Conservation (phyloP, 345 rosid species). For the Moricandia arvensis region DNA sequence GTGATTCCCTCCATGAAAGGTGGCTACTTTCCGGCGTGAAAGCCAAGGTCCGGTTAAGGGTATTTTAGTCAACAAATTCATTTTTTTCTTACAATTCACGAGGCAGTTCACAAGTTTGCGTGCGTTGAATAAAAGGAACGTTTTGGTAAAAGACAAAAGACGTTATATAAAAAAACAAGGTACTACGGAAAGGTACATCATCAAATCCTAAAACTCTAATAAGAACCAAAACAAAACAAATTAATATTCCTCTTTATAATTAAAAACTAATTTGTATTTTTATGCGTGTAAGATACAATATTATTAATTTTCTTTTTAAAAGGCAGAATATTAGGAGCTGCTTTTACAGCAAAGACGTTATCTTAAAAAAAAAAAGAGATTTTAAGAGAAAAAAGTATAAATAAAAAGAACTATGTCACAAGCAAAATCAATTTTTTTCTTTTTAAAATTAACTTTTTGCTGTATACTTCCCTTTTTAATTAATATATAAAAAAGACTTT, state of each 20-base stretch:
- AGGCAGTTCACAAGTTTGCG: constrained; percentile 13
- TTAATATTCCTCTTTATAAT: constrained; percentile 1
- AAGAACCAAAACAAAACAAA: background rate
- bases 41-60: constrained; percentile 35
- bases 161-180: background rate
- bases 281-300: constrained; percentile 15
- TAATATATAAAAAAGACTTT: constrained; percentile 15
- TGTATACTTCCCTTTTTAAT: background rate
- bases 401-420: constrained; percentile 1
- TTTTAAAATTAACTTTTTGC: background rate
- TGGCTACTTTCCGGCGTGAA: constrained; percentile 39
- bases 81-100: constrained; percentile 1
- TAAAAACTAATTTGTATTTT: constrained; percentile 4
- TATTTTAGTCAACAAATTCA: constrained; percentile 16
- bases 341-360: constrained; percentile 23
- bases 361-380: background rate
- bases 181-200: constrained; percentile 45
- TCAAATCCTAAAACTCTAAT: background rate
- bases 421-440: constrained; percentile 14
- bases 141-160: constrained; percentile 26
- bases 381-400: background rate
- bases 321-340: no score
- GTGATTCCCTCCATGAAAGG: constrained; percentile 38
- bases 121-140: background rate
- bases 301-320: no score